A percentile compares a stretch with the other conserved stretches of the same genome.
Evolutionary conservation across 306 rosid species (phyloP).

Genomic region (Trifolium pratense): DNA sequence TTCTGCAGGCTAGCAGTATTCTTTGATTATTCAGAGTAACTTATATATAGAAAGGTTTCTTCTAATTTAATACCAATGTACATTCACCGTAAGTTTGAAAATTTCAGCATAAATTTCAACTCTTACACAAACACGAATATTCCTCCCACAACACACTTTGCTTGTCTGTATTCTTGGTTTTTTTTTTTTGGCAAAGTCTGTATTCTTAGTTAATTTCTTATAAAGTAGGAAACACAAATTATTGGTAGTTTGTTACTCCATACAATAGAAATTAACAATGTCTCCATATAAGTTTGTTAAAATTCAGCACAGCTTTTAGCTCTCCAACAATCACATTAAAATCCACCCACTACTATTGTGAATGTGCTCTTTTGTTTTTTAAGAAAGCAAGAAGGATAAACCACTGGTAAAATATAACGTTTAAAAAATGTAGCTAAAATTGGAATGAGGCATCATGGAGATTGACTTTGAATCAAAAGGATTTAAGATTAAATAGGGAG

Average conservation of each 20-base stretch:
- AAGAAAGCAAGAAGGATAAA: neutral
- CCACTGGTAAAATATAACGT: neutral
- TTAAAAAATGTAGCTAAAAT: conserved; percentile 20
- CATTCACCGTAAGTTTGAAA: neutral
- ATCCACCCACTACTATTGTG: neutral
- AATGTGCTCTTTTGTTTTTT: neutral
- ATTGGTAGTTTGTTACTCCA: conserved; percentile 3
- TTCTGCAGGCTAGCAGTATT: neutral
- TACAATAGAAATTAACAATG: conserved; percentile 17
- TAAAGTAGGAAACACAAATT: neutral
- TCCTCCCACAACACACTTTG: conserved; percentile 14
- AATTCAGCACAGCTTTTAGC: conserved; percentile 5
- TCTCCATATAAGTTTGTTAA: neutral
- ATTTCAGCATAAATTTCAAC: conserved; percentile 25
- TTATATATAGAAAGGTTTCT: conserved; percentile 7
- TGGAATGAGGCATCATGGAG: neutral
- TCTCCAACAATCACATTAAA: conserved; percentile 17
- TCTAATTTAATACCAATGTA: conserved; percentile 12
- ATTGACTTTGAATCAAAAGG: conserved; percentile 27
- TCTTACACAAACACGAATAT: neutral
- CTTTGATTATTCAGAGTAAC: neutral
- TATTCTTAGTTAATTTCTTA: neutral
- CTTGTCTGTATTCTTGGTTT: no score
- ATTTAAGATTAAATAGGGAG: neutral
- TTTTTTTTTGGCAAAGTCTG: no score